phyloP scores from a whole-genome alignment of 1,284 basidiomycete genomes.

The Coniferiporia weirii region DNA sequence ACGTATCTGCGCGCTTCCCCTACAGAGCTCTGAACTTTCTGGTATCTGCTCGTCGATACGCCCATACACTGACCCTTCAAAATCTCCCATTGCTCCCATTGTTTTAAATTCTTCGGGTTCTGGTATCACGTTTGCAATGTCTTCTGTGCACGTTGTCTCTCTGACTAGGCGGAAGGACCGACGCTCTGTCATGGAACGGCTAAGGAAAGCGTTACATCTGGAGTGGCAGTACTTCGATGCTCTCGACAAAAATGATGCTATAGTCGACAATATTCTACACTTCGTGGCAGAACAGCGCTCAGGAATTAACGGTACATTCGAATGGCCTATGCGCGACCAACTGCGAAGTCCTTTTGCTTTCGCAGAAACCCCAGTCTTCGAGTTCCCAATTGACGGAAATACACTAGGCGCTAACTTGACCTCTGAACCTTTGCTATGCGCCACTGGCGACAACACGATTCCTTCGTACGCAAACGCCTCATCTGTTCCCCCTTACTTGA shows the following conservation, averaged over 20 bases:
- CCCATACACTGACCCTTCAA: background rate
- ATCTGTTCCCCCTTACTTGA: constrained; percentile 38
- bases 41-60: background rate
- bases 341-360: background rate
- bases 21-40: background rate
- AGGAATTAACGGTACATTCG: constrained; percentile 3
- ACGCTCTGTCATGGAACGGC: constrained; percentile 46
- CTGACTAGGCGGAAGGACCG: constrained; percentile 48
- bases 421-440: constrained; percentile 40
- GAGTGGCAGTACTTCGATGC: constrained; percentile 54
- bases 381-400: background rate
- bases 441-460: constrained; percentile 41
- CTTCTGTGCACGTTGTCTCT: constrained; percentile 53
- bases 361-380: background rate
- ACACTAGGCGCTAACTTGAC: background rate
- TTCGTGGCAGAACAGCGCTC: constrained; percentile 36
- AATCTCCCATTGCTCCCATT: background rate
- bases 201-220: constrained; percentile 40
- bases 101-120: background rate
- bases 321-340: constrained; percentile 6
- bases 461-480: constrained; percentile 30
- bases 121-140: constrained; percentile 25
- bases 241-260: constrained; percentile 31
- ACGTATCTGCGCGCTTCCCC: background rate
- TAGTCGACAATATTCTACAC: constrained; percentile 37